Evolutionary conservation across 2,329 filamentous ascomycete species (phyloP), one percentile per base, ranked within the genome.

Genomic region (Orbilia quercus): DNA sequence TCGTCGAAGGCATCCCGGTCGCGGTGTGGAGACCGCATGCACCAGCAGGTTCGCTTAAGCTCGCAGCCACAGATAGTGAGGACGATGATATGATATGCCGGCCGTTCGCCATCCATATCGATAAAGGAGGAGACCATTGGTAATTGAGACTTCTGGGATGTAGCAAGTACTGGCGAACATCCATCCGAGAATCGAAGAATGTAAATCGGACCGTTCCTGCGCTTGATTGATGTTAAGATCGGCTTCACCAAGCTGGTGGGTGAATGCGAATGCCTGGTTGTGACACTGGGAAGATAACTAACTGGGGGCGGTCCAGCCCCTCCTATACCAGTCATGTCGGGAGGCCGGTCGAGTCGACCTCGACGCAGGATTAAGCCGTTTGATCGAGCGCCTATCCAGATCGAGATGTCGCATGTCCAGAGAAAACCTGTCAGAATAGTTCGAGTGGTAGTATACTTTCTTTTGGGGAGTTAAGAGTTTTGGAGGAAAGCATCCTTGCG

Each of bases 11-110:
- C 4, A 42, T 40, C 63, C 63, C 36, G 31, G 63, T 59, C 63
- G 44, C 23, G 38, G 48, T 44, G 63, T 67, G 63, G 63, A 67
- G 63, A 67, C 44, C 34, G 53, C 23, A 42, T 67, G 63, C 63
- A 59, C 47, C 44, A 40, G 12, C 34, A 44, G 38, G 50, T 54
- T 67, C 63, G 63, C 63, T 67, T 67, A 59, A 45, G 53, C 53
- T 57, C 44, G 53, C 38, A 53, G 34, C 42, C 58, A 64, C 47
- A 64, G 50, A 65, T 65, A 57, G 28, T 45, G 40, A 57, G 22
- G 23, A 23, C 23, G 59, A 23, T 18, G n/a, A 45, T 45, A 9
- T 31, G 42, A 20, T 45, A 22, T 50, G 45, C 25, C 28, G 48
- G 12, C 20, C 23, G 22, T 16, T 48, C 11, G 59, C 44, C 31